phyloP scores from a whole-genome alignment of 1,284 basidiomycete species.

The Ganoderma sp. region DNA sequence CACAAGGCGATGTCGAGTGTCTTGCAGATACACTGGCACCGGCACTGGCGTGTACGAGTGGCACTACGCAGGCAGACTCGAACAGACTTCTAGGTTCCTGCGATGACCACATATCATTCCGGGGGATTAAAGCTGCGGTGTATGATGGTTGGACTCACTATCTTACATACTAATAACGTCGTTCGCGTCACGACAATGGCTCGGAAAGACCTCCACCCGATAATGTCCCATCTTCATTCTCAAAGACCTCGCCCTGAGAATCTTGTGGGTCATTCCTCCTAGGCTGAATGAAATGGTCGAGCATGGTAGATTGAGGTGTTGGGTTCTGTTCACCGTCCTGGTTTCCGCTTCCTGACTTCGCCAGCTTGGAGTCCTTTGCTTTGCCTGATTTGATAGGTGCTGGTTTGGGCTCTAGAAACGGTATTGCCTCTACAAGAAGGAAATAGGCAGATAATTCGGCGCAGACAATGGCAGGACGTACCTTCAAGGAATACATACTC shows the following conservation, averaged over 20 bases:
- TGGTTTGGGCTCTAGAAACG: conserved; percentile 49
- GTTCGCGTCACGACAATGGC: conserved; percentile 6
- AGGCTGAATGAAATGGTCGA: conserved; percentile 44
- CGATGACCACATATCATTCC: background rate
- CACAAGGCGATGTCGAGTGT: background rate
- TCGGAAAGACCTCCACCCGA: conserved; percentile 25
- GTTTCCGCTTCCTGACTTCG: conserved; percentile 16
- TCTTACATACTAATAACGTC: background rate
- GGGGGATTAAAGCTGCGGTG: background rate
- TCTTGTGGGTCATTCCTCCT: conserved; percentile 19
- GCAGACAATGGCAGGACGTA: conserved; percentile 26
- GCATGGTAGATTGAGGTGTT: conserved; percentile 41
- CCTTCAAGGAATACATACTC: conserved; percentile 79
- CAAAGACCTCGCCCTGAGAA: conserved; percentile 28
- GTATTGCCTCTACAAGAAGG: conserved; percentile 56
- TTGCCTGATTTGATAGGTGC: conserved; percentile 38
- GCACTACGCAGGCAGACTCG: background rate
- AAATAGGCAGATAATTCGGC: too few relatives aligned
- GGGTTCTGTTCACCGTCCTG: conserved; percentile 18
- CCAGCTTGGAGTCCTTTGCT: conserved; percentile 47
- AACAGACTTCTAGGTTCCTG: background rate
- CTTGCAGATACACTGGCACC: background rate
- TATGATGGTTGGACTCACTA: background rate
- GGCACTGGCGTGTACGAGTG: background rate
- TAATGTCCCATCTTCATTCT: conserved; percentile 43